Conservation (phyloP, 805 yeast genomes). For the Nakazawaea peltata region DNA sequence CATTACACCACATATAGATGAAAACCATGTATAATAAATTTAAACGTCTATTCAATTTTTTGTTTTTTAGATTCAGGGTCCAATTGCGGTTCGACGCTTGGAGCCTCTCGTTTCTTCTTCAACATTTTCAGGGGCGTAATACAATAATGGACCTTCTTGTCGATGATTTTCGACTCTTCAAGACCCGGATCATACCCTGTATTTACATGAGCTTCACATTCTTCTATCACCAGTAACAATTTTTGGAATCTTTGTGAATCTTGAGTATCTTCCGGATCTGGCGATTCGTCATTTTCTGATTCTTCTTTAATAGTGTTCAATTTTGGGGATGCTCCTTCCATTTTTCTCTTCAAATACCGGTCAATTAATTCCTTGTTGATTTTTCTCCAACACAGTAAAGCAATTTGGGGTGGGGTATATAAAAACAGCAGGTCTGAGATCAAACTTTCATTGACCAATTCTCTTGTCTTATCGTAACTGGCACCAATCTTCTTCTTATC, state of each 20-base stretch:
- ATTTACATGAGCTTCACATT: conserved; percentile 41
- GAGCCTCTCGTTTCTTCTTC: conserved; percentile 11
- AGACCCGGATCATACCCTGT: conserved; percentile 37
- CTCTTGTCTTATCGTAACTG: conserved; percentile 64
- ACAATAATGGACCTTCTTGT: conserved; percentile 55
- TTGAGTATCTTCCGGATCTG: conserved; percentile 1
- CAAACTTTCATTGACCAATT: conserved; percentile 56
- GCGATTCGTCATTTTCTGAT: conserved; percentile 10
- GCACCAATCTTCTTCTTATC: conserved; percentile 55
- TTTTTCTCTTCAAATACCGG: conserved; percentile 60
- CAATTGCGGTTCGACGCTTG: conserved; percentile 8
- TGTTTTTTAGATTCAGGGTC: conserved; percentile 14
- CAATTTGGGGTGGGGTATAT: conserved; percentile 93
- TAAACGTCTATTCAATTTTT: conserved; percentile 12
- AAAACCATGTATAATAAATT: neutral
- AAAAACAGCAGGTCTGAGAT: conserved; percentile 69
- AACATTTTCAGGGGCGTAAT: conserved; percentile 39
- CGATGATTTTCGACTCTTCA: conserved; percentile 56
- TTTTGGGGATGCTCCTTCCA: conserved; percentile 23
- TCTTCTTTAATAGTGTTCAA: conserved; percentile 7
- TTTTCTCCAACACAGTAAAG: conserved; percentile 73
- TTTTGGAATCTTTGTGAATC: conserved; percentile 19
- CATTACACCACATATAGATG: conserved; percentile 41
- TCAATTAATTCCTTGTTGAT: conserved; percentile 57
- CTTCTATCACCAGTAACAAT: conserved; percentile 34